These are phyloP conservation scores for Endotrypanum monterogeii DNA, from an alignment of 208 protist genomes.

Conservation along the genomic window DNA sequence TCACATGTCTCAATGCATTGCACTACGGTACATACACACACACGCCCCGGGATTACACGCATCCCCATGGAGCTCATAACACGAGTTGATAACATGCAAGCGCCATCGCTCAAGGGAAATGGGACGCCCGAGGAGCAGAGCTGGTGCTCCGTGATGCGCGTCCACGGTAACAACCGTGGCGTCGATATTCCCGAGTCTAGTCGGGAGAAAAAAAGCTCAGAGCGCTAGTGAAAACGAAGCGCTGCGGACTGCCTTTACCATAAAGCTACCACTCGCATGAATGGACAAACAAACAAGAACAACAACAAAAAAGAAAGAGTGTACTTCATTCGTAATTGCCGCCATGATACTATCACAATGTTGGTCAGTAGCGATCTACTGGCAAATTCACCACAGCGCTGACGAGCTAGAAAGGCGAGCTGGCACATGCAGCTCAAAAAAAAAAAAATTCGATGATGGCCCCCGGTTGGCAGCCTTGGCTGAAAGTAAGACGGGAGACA, in stretches of 20 bases:
- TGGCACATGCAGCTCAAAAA: conserved; percentile 32
- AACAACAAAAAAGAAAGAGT: too few species aligned
- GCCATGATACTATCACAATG: conserved; percentile 14
- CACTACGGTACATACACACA: conserved; percentile 3
- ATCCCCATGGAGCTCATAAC: conserved; percentile 14
- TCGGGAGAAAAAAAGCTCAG: conserved; percentile 11
- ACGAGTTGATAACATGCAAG: conserved; percentile 6
- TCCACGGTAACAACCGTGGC: conserved; percentile 2
- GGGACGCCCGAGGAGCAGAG: not conserved
- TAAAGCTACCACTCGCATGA: too few species aligned
- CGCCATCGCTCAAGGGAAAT: conserved; percentile 16
- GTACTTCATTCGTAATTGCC: not conserved
- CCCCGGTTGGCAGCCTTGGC: not conserved
- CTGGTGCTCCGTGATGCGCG: conserved; percentile 3
- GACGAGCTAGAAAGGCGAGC: conserved; percentile 13
- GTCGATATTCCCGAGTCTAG: not conserved
- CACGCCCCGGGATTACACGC: not conserved
- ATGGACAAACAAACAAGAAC: too few species aligned
- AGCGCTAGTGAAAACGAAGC: conserved; percentile 6
- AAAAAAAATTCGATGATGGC: conserved; percentile 18
- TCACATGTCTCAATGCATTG: conserved; percentile 13
- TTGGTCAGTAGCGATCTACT: conserved; percentile 23
- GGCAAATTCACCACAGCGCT: conserved; percentile 12
- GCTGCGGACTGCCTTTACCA: conserved; percentile 2
- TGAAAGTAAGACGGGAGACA: not conserved